A percentile compares a stretch with the other conserved stretches of the same genome.
Conservation (phyloP, 441 rosid genomes). For the Jatropha multifida region DNA sequence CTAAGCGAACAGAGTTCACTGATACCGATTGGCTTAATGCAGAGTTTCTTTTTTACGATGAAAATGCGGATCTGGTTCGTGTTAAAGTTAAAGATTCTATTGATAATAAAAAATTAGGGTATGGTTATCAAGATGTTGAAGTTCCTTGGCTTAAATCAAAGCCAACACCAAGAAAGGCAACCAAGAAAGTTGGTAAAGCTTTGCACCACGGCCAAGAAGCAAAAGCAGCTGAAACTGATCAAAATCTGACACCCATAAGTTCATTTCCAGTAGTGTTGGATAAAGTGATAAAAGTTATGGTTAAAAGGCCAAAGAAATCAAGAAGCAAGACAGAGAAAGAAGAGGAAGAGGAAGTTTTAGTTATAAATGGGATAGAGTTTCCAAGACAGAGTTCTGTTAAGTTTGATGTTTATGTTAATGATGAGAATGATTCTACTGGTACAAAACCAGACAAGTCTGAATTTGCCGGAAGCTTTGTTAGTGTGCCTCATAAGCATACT, state of each 20-base stretch:
- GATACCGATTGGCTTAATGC: constrained; percentile 56
- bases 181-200: constrained; percentile 13
- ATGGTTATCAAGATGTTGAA: constrained; percentile 46
- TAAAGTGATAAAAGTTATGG: constrained; percentile 30
- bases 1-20: constrained; percentile 27
- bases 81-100: constrained; percentile 52
- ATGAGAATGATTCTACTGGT: constrained; percentile 31
- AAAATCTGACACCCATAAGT: constrained; percentile 9
- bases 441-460: constrained; percentile 38
- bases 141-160: constrained; percentile 49
- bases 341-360: constrained; percentile 54
- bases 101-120: constrained; percentile 38
- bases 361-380: constrained; percentile 45
- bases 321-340: constrained; percentile 55
- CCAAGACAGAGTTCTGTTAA: constrained; percentile 36
- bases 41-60: constrained; percentile 49
- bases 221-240: constrained; percentile 32
- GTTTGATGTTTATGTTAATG: constrained; percentile 54
- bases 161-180: constrained; percentile 40
- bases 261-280: constrained; percentile 44
- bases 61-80: constrained; percentile 50
- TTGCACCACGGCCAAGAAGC: constrained; percentile 24
- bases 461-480: constrained; percentile 63
- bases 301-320: constrained; percentile 50
- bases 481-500: constrained; percentile 51